These are phyloP conservation scores for Plasmodium fragile DNA, from an alignment of 169 alveolate species.

Conservation along the genomic window DNA sequence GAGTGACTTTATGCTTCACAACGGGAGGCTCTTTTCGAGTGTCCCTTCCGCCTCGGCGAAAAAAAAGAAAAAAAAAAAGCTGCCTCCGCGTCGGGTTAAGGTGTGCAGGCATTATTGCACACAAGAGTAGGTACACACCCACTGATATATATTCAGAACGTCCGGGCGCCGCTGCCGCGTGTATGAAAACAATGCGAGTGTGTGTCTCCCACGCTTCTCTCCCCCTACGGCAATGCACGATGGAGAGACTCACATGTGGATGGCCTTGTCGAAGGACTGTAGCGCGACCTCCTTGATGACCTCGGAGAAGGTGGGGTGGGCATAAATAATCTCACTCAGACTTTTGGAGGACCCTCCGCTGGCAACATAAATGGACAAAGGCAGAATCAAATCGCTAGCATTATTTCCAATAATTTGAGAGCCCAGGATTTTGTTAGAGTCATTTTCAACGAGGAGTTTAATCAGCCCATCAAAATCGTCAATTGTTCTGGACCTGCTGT, in stretches of 20 bases:
- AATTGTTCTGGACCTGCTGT: conserved; percentile 95
- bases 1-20: not conserved
- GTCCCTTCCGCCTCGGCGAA: not conserved
- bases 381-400: conserved; percentile 98
- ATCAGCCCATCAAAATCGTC: conserved; percentile 97
- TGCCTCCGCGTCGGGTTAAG: not conserved
- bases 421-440: conserved; percentile 96
- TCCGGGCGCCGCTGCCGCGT: not conserved
- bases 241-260: conserved; percentile 87
- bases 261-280: conserved; percentile 95
- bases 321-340: conserved; percentile 96
- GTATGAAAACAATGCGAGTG: not conserved
- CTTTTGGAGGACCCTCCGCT: conserved; percentile 97
- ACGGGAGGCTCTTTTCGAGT: not conserved
- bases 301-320: conserved; percentile 99
- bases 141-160: not conserved
- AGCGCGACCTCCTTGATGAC: conserved; percentile 96
- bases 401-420: conserved; percentile 96
- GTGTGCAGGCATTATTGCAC: not conserved
- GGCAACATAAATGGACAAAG: conserved; percentile 94
- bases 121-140: not conserved
- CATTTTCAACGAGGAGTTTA: conserved; percentile 89
- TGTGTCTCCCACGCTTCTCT: not conserved
- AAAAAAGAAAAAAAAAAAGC: not conserved
- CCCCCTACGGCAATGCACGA: not conserved